phyloP scores from a whole-genome alignment of 768 basidiomycete genomes.

The Termitomyces bulborhizus region DNA sequence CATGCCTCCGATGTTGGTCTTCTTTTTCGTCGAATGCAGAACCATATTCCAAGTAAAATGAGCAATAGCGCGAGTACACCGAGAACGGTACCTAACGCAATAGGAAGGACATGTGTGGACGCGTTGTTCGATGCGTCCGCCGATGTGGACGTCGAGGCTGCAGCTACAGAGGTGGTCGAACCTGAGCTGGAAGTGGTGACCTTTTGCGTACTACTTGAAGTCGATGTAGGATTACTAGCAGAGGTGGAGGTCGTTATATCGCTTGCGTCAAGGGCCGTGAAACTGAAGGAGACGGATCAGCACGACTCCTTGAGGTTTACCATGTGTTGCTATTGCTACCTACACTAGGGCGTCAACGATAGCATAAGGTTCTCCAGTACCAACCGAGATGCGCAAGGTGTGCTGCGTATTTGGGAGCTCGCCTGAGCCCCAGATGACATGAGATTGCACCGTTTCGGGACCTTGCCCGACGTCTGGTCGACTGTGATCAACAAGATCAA shows the following conservation, averaged over 20 bases:
- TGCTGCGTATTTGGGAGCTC: constrained; percentile 27
- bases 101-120: constrained; percentile 20
- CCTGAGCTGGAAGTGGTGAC: constrained; percentile 13
- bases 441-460: constrained; percentile 30
- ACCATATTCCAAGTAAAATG: constrained; percentile 22
- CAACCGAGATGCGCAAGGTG: constrained; percentile 32
- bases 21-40: constrained; percentile 19
- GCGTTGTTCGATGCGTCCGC: constrained; percentile 15
- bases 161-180: constrained; percentile 5
- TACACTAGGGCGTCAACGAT: constrained; percentile 36
- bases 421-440: constrained; percentile 30
- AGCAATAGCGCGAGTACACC: constrained; percentile 25
- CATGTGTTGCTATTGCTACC: constrained; percentile 13
- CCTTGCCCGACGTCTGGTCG: constrained; percentile 23
- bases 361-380: constrained; percentile 26
- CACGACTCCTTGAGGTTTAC: background rate
- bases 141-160: constrained; percentile 16
- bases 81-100: constrained; percentile 27
- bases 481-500: constrained; percentile 34
- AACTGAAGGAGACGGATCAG: constrained; percentile 12
- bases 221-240: constrained; percentile 4
- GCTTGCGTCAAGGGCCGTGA: constrained; percentile 16
- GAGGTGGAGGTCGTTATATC: constrained; percentile 12
- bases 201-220: constrained; percentile 1
- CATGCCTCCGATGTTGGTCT: constrained; percentile 29